phyloP scores from a whole-genome alignment of 192 early-diverging fungal species.

The Gamsiella multidivaricata region DNA sequence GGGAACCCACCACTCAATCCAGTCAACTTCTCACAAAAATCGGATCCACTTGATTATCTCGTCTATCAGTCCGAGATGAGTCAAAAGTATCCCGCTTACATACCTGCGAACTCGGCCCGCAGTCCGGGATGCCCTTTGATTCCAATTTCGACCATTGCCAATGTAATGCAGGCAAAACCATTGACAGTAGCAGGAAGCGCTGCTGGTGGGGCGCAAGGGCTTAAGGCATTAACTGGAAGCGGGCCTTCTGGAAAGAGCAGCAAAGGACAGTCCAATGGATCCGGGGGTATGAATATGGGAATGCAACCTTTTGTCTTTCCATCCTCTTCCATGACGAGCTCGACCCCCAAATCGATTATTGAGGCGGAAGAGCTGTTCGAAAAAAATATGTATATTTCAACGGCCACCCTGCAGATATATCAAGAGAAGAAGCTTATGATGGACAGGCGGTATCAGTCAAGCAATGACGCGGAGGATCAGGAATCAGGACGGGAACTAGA shows the following conservation, averaged over 20 bases:
- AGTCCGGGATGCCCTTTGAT: conserved; percentile 16
- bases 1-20: conserved; percentile 55
- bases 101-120: conserved; percentile 39
- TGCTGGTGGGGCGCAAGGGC: conserved; percentile 6
- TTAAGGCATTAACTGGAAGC: conserved; percentile 19
- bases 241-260: neutral
- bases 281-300: conserved; percentile 31
- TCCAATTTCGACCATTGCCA: conserved; percentile 24
- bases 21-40: conserved; percentile 57
- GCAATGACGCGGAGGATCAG: conserved; percentile 38
- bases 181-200: conserved; percentile 5
- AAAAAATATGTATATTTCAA: conserved; percentile 59
- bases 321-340: conserved; percentile 51
- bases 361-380: conserved; percentile 64
- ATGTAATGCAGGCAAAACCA: conserved; percentile 32
- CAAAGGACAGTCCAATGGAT: conserved; percentile 17
- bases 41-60: conserved; percentile 71
- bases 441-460: conserved; percentile 28
- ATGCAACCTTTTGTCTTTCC: conserved; percentile 61
- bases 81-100: conserved; percentile 72
- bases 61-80: conserved; percentile 66
- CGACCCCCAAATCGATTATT: conserved; percentile 57
- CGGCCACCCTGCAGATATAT: conserved; percentile 58
- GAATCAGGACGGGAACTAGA: conserved; percentile 37
- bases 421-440: conserved; percentile 60